Evolutionary conservation across 345 rosid genomes (phyloP), one percentile per base, ranked within the genome.

Genomic region (Mallotus nudiflorus): DNA sequence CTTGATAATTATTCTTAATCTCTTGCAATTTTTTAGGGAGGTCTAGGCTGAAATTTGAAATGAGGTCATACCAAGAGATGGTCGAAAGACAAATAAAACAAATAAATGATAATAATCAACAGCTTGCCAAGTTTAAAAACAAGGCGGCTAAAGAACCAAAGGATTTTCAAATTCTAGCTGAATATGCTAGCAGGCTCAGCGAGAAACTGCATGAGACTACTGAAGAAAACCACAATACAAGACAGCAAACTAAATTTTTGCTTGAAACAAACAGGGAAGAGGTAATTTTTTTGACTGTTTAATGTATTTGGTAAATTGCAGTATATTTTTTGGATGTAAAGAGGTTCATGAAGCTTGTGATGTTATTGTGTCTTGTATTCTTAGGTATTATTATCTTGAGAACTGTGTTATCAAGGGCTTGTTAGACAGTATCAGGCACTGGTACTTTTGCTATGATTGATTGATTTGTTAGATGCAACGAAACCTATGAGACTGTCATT

Each of bases 31-130:
- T 45, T 25, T 63, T 65, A 72, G 75, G 69, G 35, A 72, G 22
- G 69, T 64, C 46, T 7, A 72, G 20, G 64, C 69, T 72, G 49
- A 72, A 72, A 22, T 72, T 27, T 65, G 65, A 72, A 31, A 57
- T 65, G 69, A 49, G 49, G 39, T 64, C 69, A 0, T 65, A 72
- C 33, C 53, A 72, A 18, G 75, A 72, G n/a, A 44, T 44, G 56
- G 75, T 72, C 15, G 55, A 15, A 22, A 65, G 27, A 24, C 46
- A 56, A 6, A 54, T 72, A 27, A 55, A 35, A 33, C 40, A 64
- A 37, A 53, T 64, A 25, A 54, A 55, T 54, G 64, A 72, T 18
- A 52, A 72, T 4, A 40, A 7, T 15, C 56, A 72, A 44, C 31
- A n/a, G 27, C 29, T 51, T 33, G 35, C 9, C 25, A 50, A 53